Evolutionary conservation across 768 basidiomycete genomes (phyloP), one percentile per base, ranked within the genome.

Genomic region (Pisolithus sp.): DNA sequence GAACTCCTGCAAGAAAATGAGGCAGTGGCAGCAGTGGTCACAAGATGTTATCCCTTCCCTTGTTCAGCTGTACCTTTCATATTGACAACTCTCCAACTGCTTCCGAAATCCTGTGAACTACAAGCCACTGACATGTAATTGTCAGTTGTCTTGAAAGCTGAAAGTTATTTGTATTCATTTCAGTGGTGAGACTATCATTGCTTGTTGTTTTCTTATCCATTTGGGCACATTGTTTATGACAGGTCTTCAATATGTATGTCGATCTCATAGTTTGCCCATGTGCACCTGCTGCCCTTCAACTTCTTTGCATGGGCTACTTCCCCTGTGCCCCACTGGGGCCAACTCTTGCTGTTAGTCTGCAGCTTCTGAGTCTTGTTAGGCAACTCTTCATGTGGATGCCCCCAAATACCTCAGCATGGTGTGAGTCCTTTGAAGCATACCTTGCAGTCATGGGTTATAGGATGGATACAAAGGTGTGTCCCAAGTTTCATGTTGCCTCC

Each of bases 261-360:
- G 28, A 15, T 20, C 34, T 53, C 21, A 10, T 41, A 1, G 10
- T 49, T 23, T 53, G 53, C 15, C 39, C 40, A 12, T 53, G 52
- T 45, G 31, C 3, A 1, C 50, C 52, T 48, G 59, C 57, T 3
- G 51, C 60, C 2, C 31, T 26, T 10, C 66, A 70, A 42, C 62
- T 69, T 8, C 46, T 71, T 3, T 24, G 45, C 37, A 28, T 17
- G 2, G 64, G 61, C 1, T 53, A 61, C n/a, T 68, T 70, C 46
- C 60, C 69, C 12, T 65, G 60, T 36, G 54, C 65, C 6, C 70
- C 70, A 0, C 17, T 60, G 5, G 48, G 41, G 0, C 71, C 71
- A 7, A 60, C 62, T 10, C 52, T 72, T 3, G 70, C 66, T 12
- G 62, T 72, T 1, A 64, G 69, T 46, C 28, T 71, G 17, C 53